These are phyloP conservation scores for Spinacia oleracea DNA, from an alignment of 179 eudicot genomes.

Conservation along the genomic window DNA sequence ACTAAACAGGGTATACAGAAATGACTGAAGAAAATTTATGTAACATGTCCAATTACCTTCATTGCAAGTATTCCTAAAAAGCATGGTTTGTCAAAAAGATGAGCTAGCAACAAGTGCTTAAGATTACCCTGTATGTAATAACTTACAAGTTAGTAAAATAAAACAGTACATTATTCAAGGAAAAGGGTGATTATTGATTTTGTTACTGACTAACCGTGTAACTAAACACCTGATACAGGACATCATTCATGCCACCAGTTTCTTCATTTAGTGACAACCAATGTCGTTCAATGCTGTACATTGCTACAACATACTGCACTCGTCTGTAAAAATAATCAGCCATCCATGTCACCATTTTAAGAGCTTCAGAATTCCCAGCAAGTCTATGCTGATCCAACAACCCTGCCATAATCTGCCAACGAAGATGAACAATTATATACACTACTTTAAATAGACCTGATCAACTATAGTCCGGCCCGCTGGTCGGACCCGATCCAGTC, in stretches of 20 bases:
- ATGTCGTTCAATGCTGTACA: constrained; percentile 57
- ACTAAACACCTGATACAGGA: constrained; percentile 61
- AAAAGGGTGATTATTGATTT: neutral
- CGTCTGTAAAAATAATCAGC: constrained; percentile 79
- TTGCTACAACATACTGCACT: constrained; percentile 61
- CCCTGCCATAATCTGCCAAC: constrained; percentile 76
- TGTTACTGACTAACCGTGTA: constrained; percentile 48
- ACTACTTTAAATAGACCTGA: too few species aligned
- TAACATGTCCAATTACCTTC: constrained; percentile 41
- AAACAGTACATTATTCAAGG: too few species aligned
- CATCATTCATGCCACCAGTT: constrained; percentile 93
- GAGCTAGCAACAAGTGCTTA: constrained; percentile 73
- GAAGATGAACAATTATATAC: neutral
- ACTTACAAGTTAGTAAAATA: too few species aligned
- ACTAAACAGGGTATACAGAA: too few species aligned
- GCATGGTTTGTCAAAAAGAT: constrained; percentile 92
- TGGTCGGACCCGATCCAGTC: too few species aligned
- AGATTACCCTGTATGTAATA: constrained; percentile 45
- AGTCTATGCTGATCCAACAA: constrained; percentile 69
- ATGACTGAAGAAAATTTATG: neutral
- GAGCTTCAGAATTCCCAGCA: constrained; percentile 53
- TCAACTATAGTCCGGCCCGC: too few species aligned
- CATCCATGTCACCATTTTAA: constrained; percentile 69
- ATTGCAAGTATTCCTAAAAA: constrained; percentile 80
- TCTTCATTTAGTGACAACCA: constrained; percentile 68